Evolutionary conservation across 306 rosid species (phyloP).

Genomic region (Lathyrus oleraceus): DNA sequence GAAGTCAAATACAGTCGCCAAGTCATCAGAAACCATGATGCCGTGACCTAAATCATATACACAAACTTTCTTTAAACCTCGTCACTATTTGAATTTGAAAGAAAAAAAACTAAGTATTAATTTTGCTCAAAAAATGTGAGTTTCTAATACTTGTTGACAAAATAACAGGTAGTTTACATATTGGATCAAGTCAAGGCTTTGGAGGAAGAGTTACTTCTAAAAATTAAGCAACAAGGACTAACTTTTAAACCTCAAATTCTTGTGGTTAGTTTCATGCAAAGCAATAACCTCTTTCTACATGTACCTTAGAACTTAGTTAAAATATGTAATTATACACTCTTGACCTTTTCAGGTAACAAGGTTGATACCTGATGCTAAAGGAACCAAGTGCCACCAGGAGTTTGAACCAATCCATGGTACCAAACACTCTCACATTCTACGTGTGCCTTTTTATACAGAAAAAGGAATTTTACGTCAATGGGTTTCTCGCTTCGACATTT

Average conservation of each 20-base stretch:
- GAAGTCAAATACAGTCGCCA: no score
- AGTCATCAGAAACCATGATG: neutral
- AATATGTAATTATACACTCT: conserved; percentile 7
- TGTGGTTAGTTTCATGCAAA: conserved; percentile 57
- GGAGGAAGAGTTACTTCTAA: conserved; percentile 70
- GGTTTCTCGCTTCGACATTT: conserved; percentile 93
- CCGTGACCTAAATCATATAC: neutral
- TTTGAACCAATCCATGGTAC: conserved; percentile 71
- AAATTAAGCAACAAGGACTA: conserved; percentile 80
- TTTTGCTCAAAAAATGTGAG: neutral
- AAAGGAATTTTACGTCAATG: conserved; percentile 64
- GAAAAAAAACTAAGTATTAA: neutral
- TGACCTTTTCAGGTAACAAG: conserved; percentile 62
- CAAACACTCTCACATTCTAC: conserved; percentile 71
- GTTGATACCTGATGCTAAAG: conserved; percentile 84
- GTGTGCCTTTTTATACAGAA: conserved; percentile 77
- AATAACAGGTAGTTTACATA: conserved; percentile 81
- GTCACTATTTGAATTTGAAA: neutral
- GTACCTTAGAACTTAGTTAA: neutral
- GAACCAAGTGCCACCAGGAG: conserved; percentile 85
- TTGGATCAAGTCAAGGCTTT: conserved; percentile 89
- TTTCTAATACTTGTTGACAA: conserved; percentile 8
- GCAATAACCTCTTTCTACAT: neutral
- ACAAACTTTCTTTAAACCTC: neutral
- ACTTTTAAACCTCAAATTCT: conserved; percentile 80